Evolutionary conservation across 441 rosid species (phyloP).

Genomic region (California macrophylla): DNA sequence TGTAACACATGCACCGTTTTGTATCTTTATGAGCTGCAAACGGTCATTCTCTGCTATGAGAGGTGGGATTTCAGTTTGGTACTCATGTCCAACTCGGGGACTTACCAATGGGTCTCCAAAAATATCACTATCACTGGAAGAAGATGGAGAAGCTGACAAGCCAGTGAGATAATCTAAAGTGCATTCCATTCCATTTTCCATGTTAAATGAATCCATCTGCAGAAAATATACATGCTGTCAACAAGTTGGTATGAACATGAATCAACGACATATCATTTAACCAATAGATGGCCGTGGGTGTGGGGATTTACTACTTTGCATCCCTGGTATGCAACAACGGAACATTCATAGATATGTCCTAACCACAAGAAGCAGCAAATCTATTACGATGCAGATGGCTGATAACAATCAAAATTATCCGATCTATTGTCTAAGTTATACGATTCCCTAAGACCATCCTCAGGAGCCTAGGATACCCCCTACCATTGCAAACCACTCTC

Average conservation of each 20-base stretch:
- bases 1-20: constrained; percentile 14
- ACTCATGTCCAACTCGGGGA: constrained; percentile 47
- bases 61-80: constrained; percentile 42
- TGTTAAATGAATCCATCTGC: constrained; percentile 24
- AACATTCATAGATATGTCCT: background rate
- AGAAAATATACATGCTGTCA: constrained; percentile 7
- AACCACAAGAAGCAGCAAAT: background rate
- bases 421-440: background rate
- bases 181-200: constrained; percentile 27
- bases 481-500: background rate
- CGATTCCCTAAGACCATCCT: background rate
- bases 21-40: constrained; percentile 15
- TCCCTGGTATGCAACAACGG: background rate
- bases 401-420: background rate
- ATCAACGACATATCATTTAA: constrained; percentile 3
- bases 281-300: background rate
- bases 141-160: constrained; percentile 23
- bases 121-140: constrained; percentile 24
- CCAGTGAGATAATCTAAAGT: constrained; percentile 25
- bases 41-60: constrained; percentile 19
- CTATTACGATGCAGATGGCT: background rate
- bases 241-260: constrained; percentile 6
- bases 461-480: background rate
- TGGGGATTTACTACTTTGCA: background rate
- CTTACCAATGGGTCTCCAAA: constrained; percentile 30